Percentiles rank a stretch among this genome's conserved stretches.
phyloP scores from a whole-genome alignment of 176 grass and related monocot genomes.

The Triticum turgidum region DNA sequence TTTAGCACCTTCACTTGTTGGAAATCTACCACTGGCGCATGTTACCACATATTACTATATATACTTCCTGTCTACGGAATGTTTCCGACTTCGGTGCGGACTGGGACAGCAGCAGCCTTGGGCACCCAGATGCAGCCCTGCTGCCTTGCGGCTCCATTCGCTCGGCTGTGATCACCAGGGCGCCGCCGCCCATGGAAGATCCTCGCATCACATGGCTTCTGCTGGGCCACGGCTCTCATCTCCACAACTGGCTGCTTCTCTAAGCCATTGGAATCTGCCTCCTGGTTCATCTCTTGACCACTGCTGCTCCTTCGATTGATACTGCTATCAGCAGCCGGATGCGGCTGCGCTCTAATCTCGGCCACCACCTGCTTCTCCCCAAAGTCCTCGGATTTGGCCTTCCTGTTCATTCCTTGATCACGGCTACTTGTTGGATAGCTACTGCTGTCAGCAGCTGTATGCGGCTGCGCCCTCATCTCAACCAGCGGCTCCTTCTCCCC shows the following conservation, averaged over 20 bases:
- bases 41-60: conserved; percentile 1
- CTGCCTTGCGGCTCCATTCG: neutral
- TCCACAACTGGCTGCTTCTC: conserved; percentile 2
- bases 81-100: neutral
- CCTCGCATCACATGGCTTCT: neutral
- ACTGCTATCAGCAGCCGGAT: neutral
- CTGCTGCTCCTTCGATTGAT: neutral
- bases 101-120: neutral
- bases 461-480: neutral
- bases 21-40: neutral
- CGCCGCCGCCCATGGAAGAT: neutral
- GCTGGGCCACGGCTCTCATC: neutral
- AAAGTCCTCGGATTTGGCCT: neutral
- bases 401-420: neutral
- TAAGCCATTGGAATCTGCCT: neutral
- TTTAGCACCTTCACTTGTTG: neutral
- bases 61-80: neutral
- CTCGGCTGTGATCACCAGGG: neutral
- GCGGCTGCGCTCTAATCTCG: neutral
- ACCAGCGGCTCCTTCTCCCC: neutral
- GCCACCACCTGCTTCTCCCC: neutral
- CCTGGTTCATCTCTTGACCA: neutral
- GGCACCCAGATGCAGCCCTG: conserved; percentile 29
- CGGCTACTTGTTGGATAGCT: neutral
- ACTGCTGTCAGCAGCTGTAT: neutral